phyloP scores from a whole-genome alignment of 768 basidiomycete species.

The Leccinum arenicola region DNA sequence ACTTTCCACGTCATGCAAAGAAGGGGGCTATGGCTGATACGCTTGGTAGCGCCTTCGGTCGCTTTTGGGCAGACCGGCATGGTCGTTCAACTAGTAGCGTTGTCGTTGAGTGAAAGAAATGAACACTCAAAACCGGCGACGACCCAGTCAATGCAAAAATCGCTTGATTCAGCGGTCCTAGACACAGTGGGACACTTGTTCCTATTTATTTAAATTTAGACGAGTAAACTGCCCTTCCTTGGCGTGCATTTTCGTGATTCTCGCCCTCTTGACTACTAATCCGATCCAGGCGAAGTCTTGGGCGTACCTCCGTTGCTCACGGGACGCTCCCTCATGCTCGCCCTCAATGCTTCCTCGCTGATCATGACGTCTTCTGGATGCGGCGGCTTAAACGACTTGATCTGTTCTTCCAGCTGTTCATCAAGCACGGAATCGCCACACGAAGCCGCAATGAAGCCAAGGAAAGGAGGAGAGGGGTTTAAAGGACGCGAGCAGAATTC shows the following conservation, averaged over 20 bases:
- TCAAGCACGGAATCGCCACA: constrained; percentile 51
- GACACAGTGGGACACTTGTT: background rate
- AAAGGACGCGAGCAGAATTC: constrained; percentile 98
- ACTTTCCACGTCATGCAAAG: too few species aligned
- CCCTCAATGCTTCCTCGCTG: constrained; percentile 55
- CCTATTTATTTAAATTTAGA: background rate
- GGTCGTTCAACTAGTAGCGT: too few species aligned
- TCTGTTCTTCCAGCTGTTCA: constrained; percentile 72
- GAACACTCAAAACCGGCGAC: background rate
- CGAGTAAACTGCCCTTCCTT: background rate
- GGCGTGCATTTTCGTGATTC: background rate
- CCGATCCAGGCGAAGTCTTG: constrained; percentile 20
- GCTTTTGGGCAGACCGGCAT: too few species aligned
- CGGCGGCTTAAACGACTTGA: constrained; percentile 60
- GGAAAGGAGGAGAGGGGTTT: constrained; percentile 96
- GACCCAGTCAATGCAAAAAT: background rate
- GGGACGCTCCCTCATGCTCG: constrained; percentile 31
- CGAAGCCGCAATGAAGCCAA: constrained; percentile 90
- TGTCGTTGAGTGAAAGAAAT: background rate
- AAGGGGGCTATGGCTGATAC: too few species aligned
- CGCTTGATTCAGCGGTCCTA: background rate
- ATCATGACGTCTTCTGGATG: constrained; percentile 78
- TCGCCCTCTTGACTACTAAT: constrained; percentile 11
- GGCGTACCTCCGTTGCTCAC: constrained; percentile 23
- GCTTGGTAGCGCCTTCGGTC: too few species aligned